A percentile compares a stretch with the other conserved stretches of the same genome.
phyloP scores from a whole-genome alignment of 2,329 filamentous ascomycete genomes.

The Scortechinia acanthostroma region DNA sequence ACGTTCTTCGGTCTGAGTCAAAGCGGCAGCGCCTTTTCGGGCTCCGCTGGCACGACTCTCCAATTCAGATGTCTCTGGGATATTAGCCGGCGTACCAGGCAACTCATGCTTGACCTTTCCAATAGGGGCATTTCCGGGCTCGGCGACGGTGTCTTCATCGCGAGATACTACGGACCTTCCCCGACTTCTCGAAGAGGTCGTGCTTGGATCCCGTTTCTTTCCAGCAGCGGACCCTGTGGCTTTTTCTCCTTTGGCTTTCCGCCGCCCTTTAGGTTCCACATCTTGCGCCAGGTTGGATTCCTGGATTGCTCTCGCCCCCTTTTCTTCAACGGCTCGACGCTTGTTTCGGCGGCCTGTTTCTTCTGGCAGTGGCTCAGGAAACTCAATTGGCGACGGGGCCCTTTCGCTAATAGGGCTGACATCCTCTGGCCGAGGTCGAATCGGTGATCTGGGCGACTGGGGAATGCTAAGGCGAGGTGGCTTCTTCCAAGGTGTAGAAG shows the following conservation, averaged over 20 bases:
- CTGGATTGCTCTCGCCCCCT: neutral
- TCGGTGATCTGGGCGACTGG: slow-evolving; percentile 24
- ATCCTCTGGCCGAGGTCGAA: slow-evolving; percentile 27
- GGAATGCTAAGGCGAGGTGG: slow-evolving; percentile 20
- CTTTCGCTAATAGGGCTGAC: slow-evolving; percentile 33
- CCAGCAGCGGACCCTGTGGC: slow-evolving; percentile 15
- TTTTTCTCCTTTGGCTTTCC: slow-evolving; percentile 10
- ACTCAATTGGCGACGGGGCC: slow-evolving; percentile 22
- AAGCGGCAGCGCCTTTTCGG: too few species aligned
- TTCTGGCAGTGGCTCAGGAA: slow-evolving; percentile 12
- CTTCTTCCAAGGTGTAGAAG: slow-evolving; percentile 32
- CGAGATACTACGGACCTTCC: slow-evolving; percentile 23
- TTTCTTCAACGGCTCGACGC: neutral
- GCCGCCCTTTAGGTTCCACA: too few species aligned
- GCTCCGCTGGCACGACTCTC: neutral
- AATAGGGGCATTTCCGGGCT: too few species aligned
- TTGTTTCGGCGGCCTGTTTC: slow-evolving; percentile 6
- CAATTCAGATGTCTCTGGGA: neutral
- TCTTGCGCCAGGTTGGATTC: too few species aligned
- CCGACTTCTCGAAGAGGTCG: slow-evolving; percentile 16
- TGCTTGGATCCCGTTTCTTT: slow-evolving; percentile 19
- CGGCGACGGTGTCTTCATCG: slow-evolving; percentile 15
- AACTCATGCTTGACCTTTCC: neutral
- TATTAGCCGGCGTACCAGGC: neutral
- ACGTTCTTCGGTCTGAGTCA: neutral